Evolutionary conservation across 169 alveolate species (phyloP).

Genomic region (Babesia ovis): DNA sequence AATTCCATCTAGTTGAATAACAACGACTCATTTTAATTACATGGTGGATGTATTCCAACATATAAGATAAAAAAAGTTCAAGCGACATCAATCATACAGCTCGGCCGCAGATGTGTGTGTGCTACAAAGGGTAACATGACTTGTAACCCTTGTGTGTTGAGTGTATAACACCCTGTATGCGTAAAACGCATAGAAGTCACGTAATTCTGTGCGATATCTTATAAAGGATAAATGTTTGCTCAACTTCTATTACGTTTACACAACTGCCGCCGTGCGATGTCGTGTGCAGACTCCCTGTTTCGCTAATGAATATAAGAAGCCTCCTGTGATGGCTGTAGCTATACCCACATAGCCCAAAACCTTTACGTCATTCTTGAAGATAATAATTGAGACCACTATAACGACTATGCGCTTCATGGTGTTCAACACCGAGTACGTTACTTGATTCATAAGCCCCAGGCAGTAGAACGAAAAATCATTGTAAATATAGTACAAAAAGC

Average conservation of each 20-base stretch:
- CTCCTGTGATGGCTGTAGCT: conserved; percentile 77
- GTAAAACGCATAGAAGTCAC: background rate
- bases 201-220: background rate
- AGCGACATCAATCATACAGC: no score
- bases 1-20: no score
- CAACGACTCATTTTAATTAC: no score
- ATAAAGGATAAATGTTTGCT: background rate
- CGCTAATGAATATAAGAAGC: conserved; percentile 73
- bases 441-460: conserved; percentile 79
- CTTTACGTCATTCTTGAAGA: conserved; percentile 74
- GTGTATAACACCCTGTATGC: no score
- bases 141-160: no score
- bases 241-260: no score
- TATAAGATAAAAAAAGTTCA: no score
- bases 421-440: conserved; percentile 83
- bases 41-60: no score
- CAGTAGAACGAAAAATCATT: conserved; percentile 82
- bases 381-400: conserved; percentile 75
- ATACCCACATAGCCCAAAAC: conserved; percentile 76
- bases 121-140: no score
- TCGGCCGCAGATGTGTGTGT: no score
- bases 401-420: conserved; percentile 81
- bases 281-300: conserved; percentile 32
- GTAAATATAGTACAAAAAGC: conserved; percentile 78
- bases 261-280: background rate